Conservation (phyloP, 2,329 filamentous ascomycete species). For the Exophiala dermatitidis region DNA sequence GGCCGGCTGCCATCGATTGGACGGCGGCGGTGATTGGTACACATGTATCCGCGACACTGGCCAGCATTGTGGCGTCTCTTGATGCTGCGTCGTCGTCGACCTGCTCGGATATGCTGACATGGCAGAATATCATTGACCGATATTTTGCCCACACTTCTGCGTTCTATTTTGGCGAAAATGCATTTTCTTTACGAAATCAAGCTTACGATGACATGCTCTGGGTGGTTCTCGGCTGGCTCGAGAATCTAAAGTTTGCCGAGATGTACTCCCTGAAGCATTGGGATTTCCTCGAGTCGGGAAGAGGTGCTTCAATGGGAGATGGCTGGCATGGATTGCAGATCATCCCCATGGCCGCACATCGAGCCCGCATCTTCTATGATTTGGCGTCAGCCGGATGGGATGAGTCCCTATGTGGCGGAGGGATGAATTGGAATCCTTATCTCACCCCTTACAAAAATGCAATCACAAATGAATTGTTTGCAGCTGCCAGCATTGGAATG, state of each 20-base stretch:
- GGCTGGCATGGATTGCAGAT: slow-evolving; percentile 72
- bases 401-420: slow-evolving; percentile 68
- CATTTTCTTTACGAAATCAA: slow-evolving; percentile 64
- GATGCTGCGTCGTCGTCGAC: slow-evolving; percentile 33
- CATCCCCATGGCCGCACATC: slow-evolving; percentile 68
- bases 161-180: slow-evolving; percentile 83
- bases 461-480: slow-evolving; percentile 87
- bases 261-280: slow-evolving; percentile 62
- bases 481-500: slow-evolving; percentile 79
- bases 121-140: slow-evolving; percentile 72
- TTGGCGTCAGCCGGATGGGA: slow-evolving; percentile 76
- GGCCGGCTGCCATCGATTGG: slow-evolving; percentile 87
- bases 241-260: slow-evolving; percentile 67
- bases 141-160: slow-evolving; percentile 71
- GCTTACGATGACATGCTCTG: slow-evolving; percentile 93
- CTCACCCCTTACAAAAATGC: slow-evolving; percentile 86
- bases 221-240: slow-evolving; percentile 88
- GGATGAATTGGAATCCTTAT: slow-evolving; percentile 84
- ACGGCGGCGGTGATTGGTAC: slow-evolving; percentile 80
- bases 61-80: slow-evolving; percentile 56
- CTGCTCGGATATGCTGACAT: slow-evolving; percentile 39
- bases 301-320: slow-evolving; percentile 21
- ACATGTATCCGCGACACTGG: slow-evolving; percentile 65
- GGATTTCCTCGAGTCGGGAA: slow-evolving; percentile 21
- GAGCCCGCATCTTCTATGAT: slow-evolving; percentile 79